Conservation (phyloP, 2,329 filamentous ascomycete genomes). For the Basipetospora chlamydospora region DNA sequence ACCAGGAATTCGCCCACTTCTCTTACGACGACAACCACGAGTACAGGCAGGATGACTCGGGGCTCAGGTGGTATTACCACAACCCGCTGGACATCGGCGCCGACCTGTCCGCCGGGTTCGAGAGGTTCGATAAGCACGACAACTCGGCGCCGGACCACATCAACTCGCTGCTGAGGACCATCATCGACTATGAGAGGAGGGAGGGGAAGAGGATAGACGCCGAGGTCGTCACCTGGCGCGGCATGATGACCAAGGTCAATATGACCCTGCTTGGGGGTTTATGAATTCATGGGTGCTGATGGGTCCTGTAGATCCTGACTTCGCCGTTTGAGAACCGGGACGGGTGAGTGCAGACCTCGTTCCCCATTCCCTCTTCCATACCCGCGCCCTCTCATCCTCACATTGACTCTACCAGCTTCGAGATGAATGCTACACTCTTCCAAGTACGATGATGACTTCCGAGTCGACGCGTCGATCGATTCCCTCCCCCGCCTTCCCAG, state of each 20-base stretch:
- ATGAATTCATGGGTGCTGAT: neutral
- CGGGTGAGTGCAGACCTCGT: slow-evolving; percentile 35
- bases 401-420: slow-evolving; percentile 43
- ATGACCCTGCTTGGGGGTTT: neutral
- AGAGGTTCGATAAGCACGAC: slow-evolving; percentile 70
- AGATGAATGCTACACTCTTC: slow-evolving; percentile 89
- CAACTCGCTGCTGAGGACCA: slow-evolving; percentile 64
- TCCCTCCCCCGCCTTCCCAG: neutral
- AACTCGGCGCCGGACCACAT: slow-evolving; percentile 64
- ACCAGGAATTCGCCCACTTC: slow-evolving; percentile 77
- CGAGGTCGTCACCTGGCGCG: slow-evolving; percentile 82
- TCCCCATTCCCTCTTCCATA: neutral
- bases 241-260: slow-evolving; percentile 91
- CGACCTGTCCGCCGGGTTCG: slow-evolving; percentile 68
- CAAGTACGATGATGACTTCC: slow-evolving; percentile 47
- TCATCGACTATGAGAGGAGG: slow-evolving; percentile 58
- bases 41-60: slow-evolving; percentile 63
- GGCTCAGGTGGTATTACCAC: slow-evolving; percentile 70
- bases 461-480: neutral
- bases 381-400: too few relatives aligned
- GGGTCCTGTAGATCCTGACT: slow-evolving; percentile 55
- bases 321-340: slow-evolving; percentile 70
- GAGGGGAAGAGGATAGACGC: slow-evolving; percentile 54
- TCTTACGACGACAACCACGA: slow-evolving; percentile 78
- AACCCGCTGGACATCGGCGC: slow-evolving; percentile 49